Conservation (phyloP, 2,329 filamentous ascomycete genomes). For the Trichoderma pleuroti region DNA sequence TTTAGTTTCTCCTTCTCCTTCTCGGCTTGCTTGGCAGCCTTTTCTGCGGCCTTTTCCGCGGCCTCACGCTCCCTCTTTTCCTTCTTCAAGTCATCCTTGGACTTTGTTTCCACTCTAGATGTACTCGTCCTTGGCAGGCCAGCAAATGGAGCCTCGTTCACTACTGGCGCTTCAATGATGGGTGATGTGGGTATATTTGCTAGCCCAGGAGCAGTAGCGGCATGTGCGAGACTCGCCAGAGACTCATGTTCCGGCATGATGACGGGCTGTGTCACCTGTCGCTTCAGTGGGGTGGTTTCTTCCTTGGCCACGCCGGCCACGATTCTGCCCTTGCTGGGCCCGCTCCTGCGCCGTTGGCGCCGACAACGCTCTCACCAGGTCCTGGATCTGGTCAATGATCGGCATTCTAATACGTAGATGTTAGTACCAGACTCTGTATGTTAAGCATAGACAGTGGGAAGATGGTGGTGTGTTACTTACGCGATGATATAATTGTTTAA, state of each 20-base stretch:
- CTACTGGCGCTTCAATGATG: not conserved
- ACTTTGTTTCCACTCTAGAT: slow-evolving; percentile 34
- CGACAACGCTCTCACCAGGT: no score
- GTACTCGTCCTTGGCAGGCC: slow-evolving; percentile 24
- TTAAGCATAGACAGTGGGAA: no score
- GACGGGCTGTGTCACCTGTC: slow-evolving; percentile 49
- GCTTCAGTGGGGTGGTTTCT: slow-evolving; percentile 45
- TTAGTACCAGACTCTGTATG: no score
- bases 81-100: slow-evolving; percentile 60
- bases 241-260: slow-evolving; percentile 45
- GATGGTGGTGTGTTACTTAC: no score
- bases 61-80: slow-evolving; percentile 66
- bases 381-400: no score
- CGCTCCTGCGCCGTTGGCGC: no score
- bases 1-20: slow-evolving; percentile 47
- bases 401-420: no score
- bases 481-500: no score
- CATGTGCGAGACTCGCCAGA: slow-evolving; percentile 61
- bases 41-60: slow-evolving; percentile 54
- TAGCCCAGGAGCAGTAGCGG: slow-evolving; percentile 53
- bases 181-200: not conserved
- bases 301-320: slow-evolving; percentile 43
- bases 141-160: not conserved
- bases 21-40: slow-evolving; percentile 44
- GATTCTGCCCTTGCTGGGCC: no score